Base-by-base conservation (phyloP, 768 basidiomycete genomes). In the Tephrocybe sp. region DNA sequence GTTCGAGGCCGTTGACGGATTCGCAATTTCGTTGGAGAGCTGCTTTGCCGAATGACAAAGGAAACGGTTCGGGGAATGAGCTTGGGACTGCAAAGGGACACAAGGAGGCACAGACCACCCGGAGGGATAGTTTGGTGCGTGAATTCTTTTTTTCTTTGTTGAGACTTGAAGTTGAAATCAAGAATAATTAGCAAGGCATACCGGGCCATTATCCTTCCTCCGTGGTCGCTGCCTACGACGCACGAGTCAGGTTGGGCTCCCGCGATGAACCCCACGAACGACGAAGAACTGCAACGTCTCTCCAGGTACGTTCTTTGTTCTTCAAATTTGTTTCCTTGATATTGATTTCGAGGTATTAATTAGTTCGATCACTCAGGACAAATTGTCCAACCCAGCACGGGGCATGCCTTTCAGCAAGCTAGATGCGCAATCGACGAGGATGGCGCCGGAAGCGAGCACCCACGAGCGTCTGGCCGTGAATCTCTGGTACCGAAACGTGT, bases 11-110 rank as follows among this genome's bases (percentile, higher is more conserved):
- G 16, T 44, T 50, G 36, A 29, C 36, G 19, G 49, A 50, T 18
- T 44, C 49, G 7, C 49, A 50, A 13, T 38, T 36, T 38, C 49
- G 49, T 13, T 50, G 42, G 42, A 50, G 49, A 44, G 25, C 42
- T 23, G 36, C 36, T 18, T 24, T 36, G 16, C 41, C 42, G 10
- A 23, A 37, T 31, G 36, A 50, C 7, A 23, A 23, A 18, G 27
- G 25, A 10, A n/a, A n/a, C n/a, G n/a, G n/a, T n/a, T n/a, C n/a
- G n/a, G n/a, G n/a, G n/a, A n/a, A n/a, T n/a, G n/a, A n/a, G n/a
- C n/a, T n/a, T n/a, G n/a, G n/a, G n/a, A n/a, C n/a, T n/a, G n/a
- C n/a, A n/a, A n/a, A n/a, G n/a, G n/a, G n/a, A n/a, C n/a, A n/a
- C n/a, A n/a, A n/a, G n/a, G n/a, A n/a, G n/a, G n/a, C n/a, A n/a